phyloP scores from a whole-genome alignment of 2,329 filamentous ascomycete species.

The Microdochium nivale region DNA sequence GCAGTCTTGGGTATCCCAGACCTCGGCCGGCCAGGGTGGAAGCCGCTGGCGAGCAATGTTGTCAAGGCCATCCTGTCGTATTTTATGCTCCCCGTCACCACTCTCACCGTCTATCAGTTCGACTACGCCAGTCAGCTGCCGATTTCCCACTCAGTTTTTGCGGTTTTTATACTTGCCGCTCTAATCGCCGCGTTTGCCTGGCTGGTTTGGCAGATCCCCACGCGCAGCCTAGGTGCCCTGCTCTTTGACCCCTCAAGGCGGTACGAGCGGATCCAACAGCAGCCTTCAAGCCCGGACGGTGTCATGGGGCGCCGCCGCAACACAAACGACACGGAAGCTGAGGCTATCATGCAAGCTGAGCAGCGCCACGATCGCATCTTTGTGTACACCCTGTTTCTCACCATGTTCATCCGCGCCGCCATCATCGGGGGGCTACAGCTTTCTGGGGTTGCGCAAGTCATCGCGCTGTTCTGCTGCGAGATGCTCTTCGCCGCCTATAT shows the following conservation, averaged over 20 bases:
- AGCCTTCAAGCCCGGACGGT: neutral
- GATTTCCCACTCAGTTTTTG: constrained; percentile 4
- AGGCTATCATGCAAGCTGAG: neutral
- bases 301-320: neutral
- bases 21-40: constrained; percentile 1
- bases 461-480: constrained; percentile 5
- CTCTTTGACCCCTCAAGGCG: constrained; percentile 5
- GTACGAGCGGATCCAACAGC: neutral
- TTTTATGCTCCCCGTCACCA: constrained; percentile 9
- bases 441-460: constrained; percentile 6
- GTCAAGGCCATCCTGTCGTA: constrained; percentile 7
- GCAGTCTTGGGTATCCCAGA: constrained; percentile 1
- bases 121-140: constrained; percentile 5
- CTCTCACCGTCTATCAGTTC: constrained; percentile 8
- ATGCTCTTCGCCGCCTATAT: constrained; percentile 7
- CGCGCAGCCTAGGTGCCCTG: constrained; percentile 5
- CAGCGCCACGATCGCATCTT: constrained; percentile 3
- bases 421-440: constrained; percentile 8
- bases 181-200: constrained; percentile 5
- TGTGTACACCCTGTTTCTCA: constrained; percentile 6
- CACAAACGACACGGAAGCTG: neutral
- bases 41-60: constrained; percentile 2
- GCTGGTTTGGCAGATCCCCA: constrained; percentile 6
- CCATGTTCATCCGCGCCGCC: constrained; percentile 6
- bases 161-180: constrained; percentile 2